A percentile compares a stretch with the other conserved stretches of the same genome.
Conservation (phyloP, 768 basidiomycete species). For the Neoboletus subvelutipes region DNA sequence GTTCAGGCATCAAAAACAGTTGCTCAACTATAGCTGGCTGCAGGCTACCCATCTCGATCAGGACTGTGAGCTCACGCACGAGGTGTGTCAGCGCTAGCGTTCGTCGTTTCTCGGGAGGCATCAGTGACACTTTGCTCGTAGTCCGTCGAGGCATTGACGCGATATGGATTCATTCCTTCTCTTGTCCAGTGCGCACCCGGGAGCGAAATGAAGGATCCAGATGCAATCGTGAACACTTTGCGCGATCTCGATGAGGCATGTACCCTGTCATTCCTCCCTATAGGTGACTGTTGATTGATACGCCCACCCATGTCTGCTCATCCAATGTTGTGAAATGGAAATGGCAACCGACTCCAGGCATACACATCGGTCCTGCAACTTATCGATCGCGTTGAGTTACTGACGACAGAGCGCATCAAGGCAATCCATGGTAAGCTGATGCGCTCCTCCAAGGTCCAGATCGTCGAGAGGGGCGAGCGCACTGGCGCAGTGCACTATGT, state of each 20-base stretch:
- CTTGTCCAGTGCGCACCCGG: constrained; percentile 23
- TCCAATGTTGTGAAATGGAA: not conserved
- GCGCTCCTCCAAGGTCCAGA: constrained; percentile 32
- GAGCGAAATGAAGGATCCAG: constrained; percentile 27
- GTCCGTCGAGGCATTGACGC: constrained; percentile 29
- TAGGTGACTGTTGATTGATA: not conserved
- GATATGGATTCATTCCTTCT: constrained; percentile 25
- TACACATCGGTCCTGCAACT: constrained; percentile 24
- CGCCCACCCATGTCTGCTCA: not conserved
- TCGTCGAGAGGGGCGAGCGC: constrained; percentile 13
- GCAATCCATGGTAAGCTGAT: constrained; percentile 30
- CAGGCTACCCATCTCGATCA: constrained; percentile 32
- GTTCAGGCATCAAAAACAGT: constrained; percentile 23
- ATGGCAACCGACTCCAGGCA: constrained; percentile 17
- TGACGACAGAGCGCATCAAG: constrained; percentile 32
- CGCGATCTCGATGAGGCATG: constrained; percentile 30
- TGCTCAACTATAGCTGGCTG: constrained; percentile 33
- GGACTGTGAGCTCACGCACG: constrained; percentile 20
- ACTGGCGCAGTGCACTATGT: constrained; percentile 23
- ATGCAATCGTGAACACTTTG: constrained; percentile 19
- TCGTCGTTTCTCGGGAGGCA: not conserved
- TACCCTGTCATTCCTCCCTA: not conserved
- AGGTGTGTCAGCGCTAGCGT: constrained; percentile 12
- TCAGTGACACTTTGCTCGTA: constrained; percentile 1
- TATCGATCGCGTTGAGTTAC: constrained; percentile 23